Evolutionary conservation across 108 stramenopile species (phyloP).

Genomic region (Aurantiochytrium sp.): DNA sequence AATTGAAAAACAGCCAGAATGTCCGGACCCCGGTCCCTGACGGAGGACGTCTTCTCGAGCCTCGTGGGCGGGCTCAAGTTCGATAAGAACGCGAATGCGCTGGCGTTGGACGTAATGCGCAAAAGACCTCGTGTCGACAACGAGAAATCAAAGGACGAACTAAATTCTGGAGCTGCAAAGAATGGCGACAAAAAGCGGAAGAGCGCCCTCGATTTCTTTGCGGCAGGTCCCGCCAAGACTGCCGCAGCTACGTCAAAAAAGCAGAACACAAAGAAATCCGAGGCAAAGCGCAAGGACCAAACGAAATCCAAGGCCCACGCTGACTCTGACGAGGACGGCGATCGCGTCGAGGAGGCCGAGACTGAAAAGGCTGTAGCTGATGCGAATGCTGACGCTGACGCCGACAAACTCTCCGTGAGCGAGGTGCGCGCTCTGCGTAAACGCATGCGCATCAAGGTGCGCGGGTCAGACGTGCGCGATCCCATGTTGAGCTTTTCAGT

Average conservation of each 20-base stretch:
- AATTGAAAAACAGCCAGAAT: background rate
- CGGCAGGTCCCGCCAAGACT: background rate
- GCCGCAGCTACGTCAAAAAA: background rate
- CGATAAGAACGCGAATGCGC: background rate
- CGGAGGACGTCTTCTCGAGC: background rate
- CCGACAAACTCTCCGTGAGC: background rate
- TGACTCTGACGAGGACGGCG: background rate
- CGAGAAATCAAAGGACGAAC: background rate
- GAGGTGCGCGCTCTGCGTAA: slow-evolving; percentile 39
- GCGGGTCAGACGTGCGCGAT: slow-evolving; percentile 23
- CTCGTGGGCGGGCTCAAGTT: background rate
- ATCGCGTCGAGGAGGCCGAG: background rate
- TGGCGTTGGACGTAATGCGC: background rate
- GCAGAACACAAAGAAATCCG: background rate
- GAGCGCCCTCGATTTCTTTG: background rate
- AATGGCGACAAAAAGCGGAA: background rate
- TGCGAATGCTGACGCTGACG: background rate
- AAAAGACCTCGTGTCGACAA: background rate
- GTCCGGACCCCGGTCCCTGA: background rate
- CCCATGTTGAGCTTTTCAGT: slow-evolving; percentile 28
- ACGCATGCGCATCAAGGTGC: slow-evolving; percentile 40
- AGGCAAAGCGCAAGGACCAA: background rate
- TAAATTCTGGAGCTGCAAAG: background rate
- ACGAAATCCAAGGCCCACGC: background rate
- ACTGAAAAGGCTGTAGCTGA: background rate